These are phyloP conservation scores for Balansia obtecta DNA, from an alignment of 2,329 filamentous ascomycete species.

Conservation along the genomic window DNA sequence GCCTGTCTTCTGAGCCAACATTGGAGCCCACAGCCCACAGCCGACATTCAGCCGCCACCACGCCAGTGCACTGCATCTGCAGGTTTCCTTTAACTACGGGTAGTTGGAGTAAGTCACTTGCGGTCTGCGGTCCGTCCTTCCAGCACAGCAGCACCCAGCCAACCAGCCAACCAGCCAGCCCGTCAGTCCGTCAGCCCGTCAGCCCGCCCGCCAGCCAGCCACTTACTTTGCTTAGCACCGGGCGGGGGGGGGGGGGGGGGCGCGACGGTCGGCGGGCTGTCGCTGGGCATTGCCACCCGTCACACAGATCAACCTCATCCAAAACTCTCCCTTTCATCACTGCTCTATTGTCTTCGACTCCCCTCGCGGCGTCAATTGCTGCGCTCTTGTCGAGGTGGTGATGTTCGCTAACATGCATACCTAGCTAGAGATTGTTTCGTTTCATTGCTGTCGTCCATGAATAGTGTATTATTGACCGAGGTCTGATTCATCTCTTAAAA, in stretches of 20 bases:
- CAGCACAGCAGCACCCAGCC: not conserved
- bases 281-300: not conserved
- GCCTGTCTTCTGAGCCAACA: not conserved
- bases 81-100: constrained; percentile 4
- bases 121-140: not conserved
- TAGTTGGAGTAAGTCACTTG: constrained; percentile 7
- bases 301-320: constrained; percentile 1
- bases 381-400: constrained; percentile 6
- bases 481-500: constrained; percentile 15
- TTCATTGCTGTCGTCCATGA: constrained; percentile 7
- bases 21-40: not conserved
- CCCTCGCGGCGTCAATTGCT: constrained; percentile 7
- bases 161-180: constrained; percentile 2
- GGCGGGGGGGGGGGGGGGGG: too few relatives aligned
- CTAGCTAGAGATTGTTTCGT: constrained; percentile 16
- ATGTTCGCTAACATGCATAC: constrained; percentile 18
- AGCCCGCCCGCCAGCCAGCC: constrained; percentile 3
- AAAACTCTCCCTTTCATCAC: constrained; percentile 8
- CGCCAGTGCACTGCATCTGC: not conserved
- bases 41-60: constrained; percentile 10
- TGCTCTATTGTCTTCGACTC: constrained; percentile 6
- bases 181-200: too few relatives aligned
- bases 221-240: not conserved
- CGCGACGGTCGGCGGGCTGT: too few relatives aligned
- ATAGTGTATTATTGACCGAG: constrained; percentile 11